Base-by-base conservation (phyloP, 441 rosid species). In the Flueggea neowawraea region DNA sequence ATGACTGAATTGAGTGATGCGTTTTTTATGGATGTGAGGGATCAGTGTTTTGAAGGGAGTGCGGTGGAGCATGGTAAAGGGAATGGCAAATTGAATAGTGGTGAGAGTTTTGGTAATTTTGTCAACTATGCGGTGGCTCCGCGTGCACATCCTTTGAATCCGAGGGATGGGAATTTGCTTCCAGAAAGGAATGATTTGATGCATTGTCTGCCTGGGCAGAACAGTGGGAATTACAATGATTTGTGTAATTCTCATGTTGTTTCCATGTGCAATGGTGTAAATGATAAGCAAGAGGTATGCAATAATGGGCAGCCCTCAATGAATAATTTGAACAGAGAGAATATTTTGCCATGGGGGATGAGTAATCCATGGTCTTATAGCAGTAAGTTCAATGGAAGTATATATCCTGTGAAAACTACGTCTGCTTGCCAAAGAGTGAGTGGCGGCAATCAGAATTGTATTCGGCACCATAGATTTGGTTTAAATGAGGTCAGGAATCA, bases 251-350 rank as follows among this genome's bases (percentile, higher is more conserved):
- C 3, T 43, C 45, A 11, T 43, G 45, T 6, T 57, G 63, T 16
- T 51, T 15, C 67, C 16, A n/a, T 28, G 45, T 16, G 16, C 61
- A 52, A 57, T 56, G 15, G 28, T 48, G 16, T 22, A 31, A 57
- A 60, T 52, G 50, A 55, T 41, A 57, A 49, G 51, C 64, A 51
- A 47, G 55, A 69, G 57, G 10, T 60, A 7, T 16, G 50, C 32
- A 56, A 28, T 53, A 15, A n/a, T 33, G 68, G n/a, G 60, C 52
- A 12, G 6, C 36, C 36, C n/a, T n/a, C 54, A 9, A 6, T 12
- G 6, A 48, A 60, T 62, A 61, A 65, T 65, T 44, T 74, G 49
- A 71, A 78, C 58, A 68, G 69, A 60, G 82, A 77, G 58, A 78
- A 74, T 54, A 59, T 72, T 50, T 57, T 71, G 62, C 70, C 72